phyloP scores from a whole-genome alignment of 2,329 filamentous ascomycete species.

The Ophiostoma himal-ulmi region DNA sequence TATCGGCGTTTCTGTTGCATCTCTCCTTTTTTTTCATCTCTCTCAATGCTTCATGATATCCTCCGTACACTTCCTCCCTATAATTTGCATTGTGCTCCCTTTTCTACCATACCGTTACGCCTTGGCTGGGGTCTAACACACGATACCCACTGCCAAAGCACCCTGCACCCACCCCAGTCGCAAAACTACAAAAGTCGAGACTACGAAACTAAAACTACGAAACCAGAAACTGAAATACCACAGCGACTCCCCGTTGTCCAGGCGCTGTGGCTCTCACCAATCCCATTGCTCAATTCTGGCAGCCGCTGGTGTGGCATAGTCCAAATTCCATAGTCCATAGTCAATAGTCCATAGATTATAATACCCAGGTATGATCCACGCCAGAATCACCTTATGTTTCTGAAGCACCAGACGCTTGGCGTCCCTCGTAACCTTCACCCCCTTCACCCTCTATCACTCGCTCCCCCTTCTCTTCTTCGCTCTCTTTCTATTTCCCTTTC shows the following conservation, averaged over 20 bases:
- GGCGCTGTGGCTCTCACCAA: neutral
- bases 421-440: conserved; percentile 26
- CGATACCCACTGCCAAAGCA: conserved; percentile 18
- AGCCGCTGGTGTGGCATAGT: conserved; percentile 29
- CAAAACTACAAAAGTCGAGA: neutral
- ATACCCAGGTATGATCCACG: conserved; percentile 42
- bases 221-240: conserved; percentile 2
- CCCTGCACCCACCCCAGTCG: conserved; percentile 14
- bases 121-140: conserved; percentile 15
- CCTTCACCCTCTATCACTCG: conserved; percentile 15
- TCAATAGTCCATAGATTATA: conserved; percentile 27
- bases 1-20: neutral
- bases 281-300: conserved; percentile 13
- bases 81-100: neutral
- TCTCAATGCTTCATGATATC: neutral
- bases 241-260: neutral
- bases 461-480: conserved; percentile 18
- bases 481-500: conserved; percentile 19
- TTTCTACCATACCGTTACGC: conserved; percentile 12
- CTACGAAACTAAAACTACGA: conserved; percentile 17
- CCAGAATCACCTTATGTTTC: conserved; percentile 38
- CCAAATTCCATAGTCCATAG: conserved; percentile 30
- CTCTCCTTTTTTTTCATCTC: conserved; percentile 1
- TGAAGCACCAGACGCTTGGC: conserved; percentile 33
- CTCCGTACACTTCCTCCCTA: neutral